Percentiles rank a stretch among this genome's conserved stretches.
Conservation (phyloP, 2,329 filamentous ascomycete species). For the Metarhizium robertsii region DNA sequence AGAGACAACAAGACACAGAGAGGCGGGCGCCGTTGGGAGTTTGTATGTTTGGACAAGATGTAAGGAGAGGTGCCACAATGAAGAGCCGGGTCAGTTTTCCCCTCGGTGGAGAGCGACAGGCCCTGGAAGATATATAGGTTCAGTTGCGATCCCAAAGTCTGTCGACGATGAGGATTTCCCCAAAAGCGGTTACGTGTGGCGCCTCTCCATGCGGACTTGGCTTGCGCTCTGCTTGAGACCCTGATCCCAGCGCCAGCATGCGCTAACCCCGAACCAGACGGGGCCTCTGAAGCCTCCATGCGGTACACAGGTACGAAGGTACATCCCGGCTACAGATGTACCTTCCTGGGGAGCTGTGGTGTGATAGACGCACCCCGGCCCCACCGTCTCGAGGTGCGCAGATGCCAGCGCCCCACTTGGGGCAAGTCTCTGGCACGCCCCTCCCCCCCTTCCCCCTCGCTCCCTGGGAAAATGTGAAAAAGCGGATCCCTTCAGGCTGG, state of each 20-base stretch:
- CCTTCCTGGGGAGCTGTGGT: too few species aligned
- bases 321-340: too few species aligned
- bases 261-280: not conserved
- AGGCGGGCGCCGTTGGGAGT: not conserved
- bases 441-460: not conserved
- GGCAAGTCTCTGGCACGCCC: not conserved
- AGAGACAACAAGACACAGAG: not conserved
- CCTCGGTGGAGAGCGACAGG: not conserved
- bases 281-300: too few species aligned
- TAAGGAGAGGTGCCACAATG: not conserved
- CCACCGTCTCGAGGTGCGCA: not conserved
- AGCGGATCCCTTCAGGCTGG: not conserved
- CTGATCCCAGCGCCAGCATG: not conserved
- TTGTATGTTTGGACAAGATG: not conserved
- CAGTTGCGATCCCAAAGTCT: not conserved
- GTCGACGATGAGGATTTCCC: not conserved
- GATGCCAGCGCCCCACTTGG: not conserved
- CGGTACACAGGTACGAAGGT: too few species aligned
- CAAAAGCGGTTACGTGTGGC: not conserved
- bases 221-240: not conserved
- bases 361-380: too few species aligned
- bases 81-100: not conserved
- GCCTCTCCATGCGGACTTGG: not conserved
- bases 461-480: not conserved
- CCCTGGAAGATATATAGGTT: not conserved